Base-by-base conservation (phyloP, 164 flowering plant genomes). In the Chimonanthus praecox region DNA sequence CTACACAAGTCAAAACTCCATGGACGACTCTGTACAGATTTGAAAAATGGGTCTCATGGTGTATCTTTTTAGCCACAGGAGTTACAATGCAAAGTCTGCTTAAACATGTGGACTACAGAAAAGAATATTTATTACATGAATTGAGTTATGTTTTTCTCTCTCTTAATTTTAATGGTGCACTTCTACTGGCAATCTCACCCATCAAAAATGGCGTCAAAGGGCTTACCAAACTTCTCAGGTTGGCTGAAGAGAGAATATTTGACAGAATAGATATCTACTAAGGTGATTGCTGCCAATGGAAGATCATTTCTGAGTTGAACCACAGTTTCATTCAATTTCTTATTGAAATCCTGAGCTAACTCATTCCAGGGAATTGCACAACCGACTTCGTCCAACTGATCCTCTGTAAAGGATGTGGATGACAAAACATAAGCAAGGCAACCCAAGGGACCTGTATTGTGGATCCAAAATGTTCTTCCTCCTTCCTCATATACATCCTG, bases 371-470 rank as follows among this genome's bases (percentile, higher is more conserved):
- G 79, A 16, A 15, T 71, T 3, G 84, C 83, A 58, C 92, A 88
- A 1, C 92, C 92, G 4, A 20, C 75, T 11, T 68, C 73, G 49
- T 88, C 92, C 15, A 83, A 67, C 44, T 83, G 79, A 43, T 45
- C 80, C 0, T 82, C 79, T 4, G 72, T 78, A 71, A 83, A 49
- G 7, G 61, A 63, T 3, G 78, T 21, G 0, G 74, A 74, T 47
- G 81, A 87, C 71, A 84, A 48, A n/a, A 84, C 60, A 58, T 85
- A 83, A 0, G 89, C 82, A 6, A 85, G 79, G 76, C 92, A 87
- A 44, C 90, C 90, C 2, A 88, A 73, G 7, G 90, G 88, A 0
- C 92, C 90, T 4, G 92, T 88, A 65, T 88, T 88, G 78, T 87
- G 90, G 68, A 88, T 82, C 92, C 88, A 87, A 71, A 87, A 87